Conservation (phyloP, 2,329 filamentous ascomycete species). For the Tolypocladium paradoxum region DNA sequence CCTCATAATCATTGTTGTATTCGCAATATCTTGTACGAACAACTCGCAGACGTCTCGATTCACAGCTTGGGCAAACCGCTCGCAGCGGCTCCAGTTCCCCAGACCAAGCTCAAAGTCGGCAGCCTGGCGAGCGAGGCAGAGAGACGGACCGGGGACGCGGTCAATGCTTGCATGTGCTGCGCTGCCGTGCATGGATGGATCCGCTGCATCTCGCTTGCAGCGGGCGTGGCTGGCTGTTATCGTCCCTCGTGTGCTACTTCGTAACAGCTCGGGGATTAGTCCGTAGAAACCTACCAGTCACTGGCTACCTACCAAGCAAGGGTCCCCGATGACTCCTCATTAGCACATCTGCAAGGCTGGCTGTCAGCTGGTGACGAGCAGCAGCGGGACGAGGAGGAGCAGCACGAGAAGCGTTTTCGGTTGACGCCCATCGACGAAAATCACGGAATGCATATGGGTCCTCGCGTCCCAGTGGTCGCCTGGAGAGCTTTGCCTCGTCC, state of each 20-base stretch:
- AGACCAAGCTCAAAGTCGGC: background rate
- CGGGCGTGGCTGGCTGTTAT: background rate
- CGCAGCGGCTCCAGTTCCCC: background rate
- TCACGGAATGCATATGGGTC: background rate
- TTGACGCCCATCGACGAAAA: background rate
- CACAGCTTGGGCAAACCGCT: background rate
- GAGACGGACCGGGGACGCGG: background rate
- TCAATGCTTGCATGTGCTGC: background rate
- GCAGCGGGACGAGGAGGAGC: background rate
- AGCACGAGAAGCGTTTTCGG: background rate
- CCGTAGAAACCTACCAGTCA: background rate
- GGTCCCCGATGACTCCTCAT: slow-evolving; percentile 5
- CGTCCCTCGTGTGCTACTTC: background rate
- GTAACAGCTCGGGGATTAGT: background rate
- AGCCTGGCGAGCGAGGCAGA: background rate
- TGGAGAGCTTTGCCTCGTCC: background rate
- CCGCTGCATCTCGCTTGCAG: background rate
- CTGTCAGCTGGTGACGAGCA: background rate
- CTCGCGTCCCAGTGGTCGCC: background rate
- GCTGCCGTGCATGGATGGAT: background rate
- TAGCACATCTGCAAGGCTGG: background rate
- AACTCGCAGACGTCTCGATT: no score
- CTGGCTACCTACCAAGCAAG: background rate
- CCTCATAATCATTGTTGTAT: no score
- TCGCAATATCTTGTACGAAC: background rate